These are phyloP conservation scores for Porphyrellus cyaneotinctus DNA, from an alignment of 768 basidiomycete species.

Conservation along the genomic window DNA sequence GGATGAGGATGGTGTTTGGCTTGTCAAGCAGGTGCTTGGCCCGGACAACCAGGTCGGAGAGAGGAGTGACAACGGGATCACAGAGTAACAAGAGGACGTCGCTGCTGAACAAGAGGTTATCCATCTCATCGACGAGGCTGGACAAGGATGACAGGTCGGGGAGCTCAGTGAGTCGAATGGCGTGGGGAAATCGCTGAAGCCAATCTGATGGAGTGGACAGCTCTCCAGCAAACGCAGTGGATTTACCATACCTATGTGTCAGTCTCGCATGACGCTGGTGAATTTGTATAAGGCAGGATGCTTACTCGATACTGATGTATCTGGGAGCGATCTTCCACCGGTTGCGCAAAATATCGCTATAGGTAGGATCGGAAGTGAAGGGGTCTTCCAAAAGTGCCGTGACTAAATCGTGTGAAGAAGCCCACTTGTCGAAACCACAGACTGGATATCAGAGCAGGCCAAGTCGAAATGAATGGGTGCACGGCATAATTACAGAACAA, in stretches of 20 bases:
- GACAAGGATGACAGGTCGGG: constrained; percentile 18
- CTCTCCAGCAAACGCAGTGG: constrained; percentile 16
- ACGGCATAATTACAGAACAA: neutral
- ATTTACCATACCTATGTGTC: constrained; percentile 22
- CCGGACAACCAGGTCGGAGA: constrained; percentile 34
- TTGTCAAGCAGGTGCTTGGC: constrained; percentile 28
- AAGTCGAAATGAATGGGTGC: neutral
- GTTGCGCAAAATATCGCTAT: constrained; percentile 40
- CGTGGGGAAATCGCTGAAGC: constrained; percentile 51
- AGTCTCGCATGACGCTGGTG: neutral
- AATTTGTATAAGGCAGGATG: neutral
- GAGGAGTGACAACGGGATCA: constrained; percentile 54
- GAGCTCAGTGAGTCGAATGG: constrained; percentile 46
- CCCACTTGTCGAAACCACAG: constrained; percentile 50
- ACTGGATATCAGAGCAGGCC: constrained; percentile 36
- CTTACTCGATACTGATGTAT: constrained; percentile 27
- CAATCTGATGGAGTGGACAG: constrained; percentile 49
- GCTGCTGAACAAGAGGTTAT: constrained; percentile 34
- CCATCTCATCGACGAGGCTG: constrained; percentile 12
- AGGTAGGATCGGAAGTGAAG: constrained; percentile 48
- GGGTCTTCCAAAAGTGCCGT: constrained; percentile 71
- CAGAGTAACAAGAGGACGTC: constrained; percentile 63
- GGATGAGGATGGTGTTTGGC: constrained; percentile 44
- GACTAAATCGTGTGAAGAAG: constrained; percentile 55
- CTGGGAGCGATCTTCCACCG: constrained; percentile 44